Base-by-base conservation (phyloP, 1,139 yeast genomes). In the Yamadazyma buinensis region DNA sequence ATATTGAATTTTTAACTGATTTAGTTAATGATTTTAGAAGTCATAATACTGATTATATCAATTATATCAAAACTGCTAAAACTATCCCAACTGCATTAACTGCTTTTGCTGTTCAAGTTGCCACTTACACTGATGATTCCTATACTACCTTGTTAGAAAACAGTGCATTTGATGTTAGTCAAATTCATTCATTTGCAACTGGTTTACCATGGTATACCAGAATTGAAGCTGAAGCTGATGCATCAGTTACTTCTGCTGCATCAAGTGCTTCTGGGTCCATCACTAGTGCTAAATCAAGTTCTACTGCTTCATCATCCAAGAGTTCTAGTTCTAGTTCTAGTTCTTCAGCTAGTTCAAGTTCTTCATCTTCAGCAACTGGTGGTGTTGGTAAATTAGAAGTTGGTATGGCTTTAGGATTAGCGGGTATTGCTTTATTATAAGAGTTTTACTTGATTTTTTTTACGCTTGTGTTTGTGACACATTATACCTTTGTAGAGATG, bases 161-260 rank as follows among this genome's bases (percentile, higher is more conserved):
- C 32, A 51, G 41, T 22, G 42, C 39, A 13, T 33, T 57, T 15
- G 41, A 58, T 36, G 47, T 67, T 20, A 30, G 44, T 7, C 41
- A 53, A 10, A 56, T 69, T 40, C 57, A 51, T 44, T 40, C 46
- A 13, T 68, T 54, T 46, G 75, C 72, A 26, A 57, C 67, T 26
- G 53, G 54, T 26, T 61, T 69, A 42, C 73, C 75, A 23, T 69
- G 75, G 75, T 64, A 58, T 49, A 52, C 68, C 36, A 51, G 67
- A 36, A 49, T 42, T 12, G 54, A 54, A 7, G 58, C 40, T 11
- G 51, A 35, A 8, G 44, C 39, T 33, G 44, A 25, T 15, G 37
- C 29, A 27, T 47, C 43, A 18, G 33, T 35, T 15, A 34, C 44
- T 4, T 40, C 37, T 20, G 29, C 7, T 20, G 12, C 23, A 7